Conservation (phyloP, 2,329 filamentous ascomycete species). For the Paracamarosporium sp. region DNA sequence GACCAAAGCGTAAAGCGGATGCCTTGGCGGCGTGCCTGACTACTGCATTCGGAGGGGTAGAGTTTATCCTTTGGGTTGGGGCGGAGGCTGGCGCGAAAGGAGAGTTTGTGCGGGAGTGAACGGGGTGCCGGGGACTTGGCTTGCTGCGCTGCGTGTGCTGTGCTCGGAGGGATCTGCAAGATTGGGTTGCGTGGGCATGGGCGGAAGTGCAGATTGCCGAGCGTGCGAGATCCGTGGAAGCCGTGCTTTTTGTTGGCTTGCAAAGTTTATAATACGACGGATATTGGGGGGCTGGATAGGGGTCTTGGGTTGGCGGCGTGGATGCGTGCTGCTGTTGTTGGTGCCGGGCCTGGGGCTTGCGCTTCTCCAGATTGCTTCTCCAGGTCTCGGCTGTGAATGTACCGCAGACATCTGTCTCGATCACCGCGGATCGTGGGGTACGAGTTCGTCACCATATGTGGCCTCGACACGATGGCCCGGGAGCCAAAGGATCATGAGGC, state of each 20-base stretch:
- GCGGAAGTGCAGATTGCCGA: neutral
- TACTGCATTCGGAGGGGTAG: too few species aligned
- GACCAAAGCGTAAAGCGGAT: too few species aligned
- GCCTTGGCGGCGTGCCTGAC: too few species aligned
- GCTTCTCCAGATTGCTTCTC: too few species aligned
- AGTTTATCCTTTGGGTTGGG: too few species aligned
- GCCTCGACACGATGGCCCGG: neutral
- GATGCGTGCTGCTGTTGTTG: neutral
- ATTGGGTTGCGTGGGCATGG: neutral
- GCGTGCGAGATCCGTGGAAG: neutral
- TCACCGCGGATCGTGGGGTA: neutral
- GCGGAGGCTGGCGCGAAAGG: neutral
- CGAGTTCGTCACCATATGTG: neutral
- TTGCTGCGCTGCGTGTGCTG: too few species aligned
- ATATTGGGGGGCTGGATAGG: neutral
- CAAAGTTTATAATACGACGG: neutral
- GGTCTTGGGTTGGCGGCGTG: neutral
- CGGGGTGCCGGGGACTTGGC: neutral
- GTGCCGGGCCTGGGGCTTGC: too few species aligned
- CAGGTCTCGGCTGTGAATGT: neutral
- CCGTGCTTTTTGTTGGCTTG: neutral
- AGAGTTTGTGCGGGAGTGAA: neutral
- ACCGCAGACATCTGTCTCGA: neutral
- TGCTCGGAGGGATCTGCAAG: slow-evolving; percentile 1
- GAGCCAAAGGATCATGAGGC: neutral